Percentiles rank a stretch among this genome's conserved stretches.
Evolutionary conservation across 2,329 filamentous ascomycete genomes (phyloP).

Genomic region (Colletotrichum destructivum): DNA sequence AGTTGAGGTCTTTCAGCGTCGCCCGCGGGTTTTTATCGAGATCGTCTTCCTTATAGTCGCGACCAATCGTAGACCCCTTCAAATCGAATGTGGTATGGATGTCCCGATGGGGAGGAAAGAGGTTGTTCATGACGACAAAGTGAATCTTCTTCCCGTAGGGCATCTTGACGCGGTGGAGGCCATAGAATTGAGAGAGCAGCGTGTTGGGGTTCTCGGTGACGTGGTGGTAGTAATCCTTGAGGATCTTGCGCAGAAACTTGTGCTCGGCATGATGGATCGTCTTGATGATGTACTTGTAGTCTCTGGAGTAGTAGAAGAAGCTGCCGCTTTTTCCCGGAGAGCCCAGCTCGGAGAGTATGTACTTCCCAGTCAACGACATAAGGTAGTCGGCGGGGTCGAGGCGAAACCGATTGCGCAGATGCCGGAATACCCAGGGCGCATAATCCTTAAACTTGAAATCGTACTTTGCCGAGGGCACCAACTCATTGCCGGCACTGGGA

Average conservation of each 20-base stretch:
- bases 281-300: conserved; percentile 99
- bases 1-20: conserved; percentile 97
- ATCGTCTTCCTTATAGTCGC: conserved; percentile 91
- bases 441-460: conserved; percentile 99
- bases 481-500: conserved; percentile 89
- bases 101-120: conserved; percentile 96
- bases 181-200: conserved; percentile 96
- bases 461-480: conserved; percentile 98
- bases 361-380: conserved; percentile 98
- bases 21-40: conserved; percentile 90
- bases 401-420: conserved; percentile 87
- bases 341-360: conserved; percentile 96
- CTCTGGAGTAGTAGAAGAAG: conserved; percentile 99
- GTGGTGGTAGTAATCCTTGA: conserved; percentile 94
- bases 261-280: conserved; percentile 97
- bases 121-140: conserved; percentile 99
- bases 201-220: conserved; percentile 96
- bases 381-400: conserved; percentile 98
- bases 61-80: conserved; percentile 95
- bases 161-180: conserved; percentile 97
- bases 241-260: conserved; percentile 86
- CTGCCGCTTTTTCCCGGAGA: conserved; percentile 98
- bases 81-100: conserved; percentile 98
- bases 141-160: conserved; percentile 98
- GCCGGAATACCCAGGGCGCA: conserved; percentile 98